phyloP scores from a whole-genome alignment of 2,329 filamentous ascomycete genomes.

The Metarhizium robertsii region DNA sequence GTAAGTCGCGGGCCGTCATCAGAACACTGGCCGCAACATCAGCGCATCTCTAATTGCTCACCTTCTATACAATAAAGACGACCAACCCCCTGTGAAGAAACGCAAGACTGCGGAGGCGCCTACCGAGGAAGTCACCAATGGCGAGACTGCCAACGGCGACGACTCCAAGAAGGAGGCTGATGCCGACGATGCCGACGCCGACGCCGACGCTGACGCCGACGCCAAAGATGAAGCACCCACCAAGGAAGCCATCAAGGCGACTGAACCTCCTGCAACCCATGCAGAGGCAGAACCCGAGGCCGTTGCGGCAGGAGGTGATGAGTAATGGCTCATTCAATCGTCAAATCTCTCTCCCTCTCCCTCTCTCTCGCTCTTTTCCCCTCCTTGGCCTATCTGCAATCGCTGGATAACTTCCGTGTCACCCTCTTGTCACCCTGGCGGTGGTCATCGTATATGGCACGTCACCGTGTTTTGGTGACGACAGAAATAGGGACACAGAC shows the following conservation, averaged over 20 bases:
- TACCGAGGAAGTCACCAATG: constrained; percentile 21
- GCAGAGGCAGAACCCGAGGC: constrained; percentile 18
- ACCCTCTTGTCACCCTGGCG: not conserved
- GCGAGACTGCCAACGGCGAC: constrained; percentile 23
- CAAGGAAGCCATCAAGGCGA: constrained; percentile 19
- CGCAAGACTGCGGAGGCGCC: constrained; percentile 33
- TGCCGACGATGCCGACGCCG: constrained; percentile 21
- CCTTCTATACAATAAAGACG: constrained; percentile 14
- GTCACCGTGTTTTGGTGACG: not conserved
- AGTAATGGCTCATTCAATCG: constrained; percentile 5
- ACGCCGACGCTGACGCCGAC: constrained; percentile 10
- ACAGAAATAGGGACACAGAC: not conserved
- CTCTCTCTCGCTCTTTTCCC: too few species aligned
- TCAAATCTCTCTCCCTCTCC: not conserved
- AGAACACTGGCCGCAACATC: not conserved
- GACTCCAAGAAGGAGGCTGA: constrained; percentile 21
- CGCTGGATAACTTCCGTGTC: not conserved
- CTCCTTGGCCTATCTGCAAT: not conserved
- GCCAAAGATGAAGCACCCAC: constrained; percentile 13
- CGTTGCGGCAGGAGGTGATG: constrained; percentile 19
- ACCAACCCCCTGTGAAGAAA: constrained; percentile 41
- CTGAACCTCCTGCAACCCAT: constrained; percentile 10
- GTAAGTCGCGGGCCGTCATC: constrained; percentile 17
- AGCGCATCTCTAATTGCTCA: not conserved
- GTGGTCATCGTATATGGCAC: not conserved